Base-by-base conservation (phyloP, 345 rosid species). In the Draba incana region DNA sequence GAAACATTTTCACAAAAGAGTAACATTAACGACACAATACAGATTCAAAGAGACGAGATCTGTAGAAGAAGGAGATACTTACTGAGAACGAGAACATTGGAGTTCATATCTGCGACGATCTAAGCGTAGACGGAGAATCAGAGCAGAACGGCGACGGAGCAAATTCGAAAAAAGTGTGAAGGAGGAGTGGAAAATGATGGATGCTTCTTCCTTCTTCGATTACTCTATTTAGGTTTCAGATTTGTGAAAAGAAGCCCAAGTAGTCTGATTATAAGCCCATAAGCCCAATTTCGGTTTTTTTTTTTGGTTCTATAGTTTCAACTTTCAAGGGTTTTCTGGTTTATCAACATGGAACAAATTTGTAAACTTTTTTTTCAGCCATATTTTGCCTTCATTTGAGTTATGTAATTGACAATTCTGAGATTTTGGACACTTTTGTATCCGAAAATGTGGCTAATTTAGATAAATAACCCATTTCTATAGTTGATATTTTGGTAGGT, bases 11-110 rank as follows among this genome's bases (percentile, higher is more conserved):
- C 64, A 44, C n/a, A 14, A 46, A 10, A 14, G 48, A 62, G 41
- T 38, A 27, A 20, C 20, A 46, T 20, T 20, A 7, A 11, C 53
- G 24, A 23, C 0, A 3, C 25, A 27, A 46, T 38, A 68, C 13
- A 51, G 42, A 52, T 43, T 51, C 37, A 44, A 15, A 28, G 55
- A 56, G 3, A 52, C 46, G 53, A 60, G 35, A 53, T 53, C 62
- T 13, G 28, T 1, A 45, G 45, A 48, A 57, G 49, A 14, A 6
- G 31, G 59, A 11, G 14, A 37, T 24, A 74, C 89, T 82, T 66
- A 88, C 97, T 90, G 64, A 90, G 94, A 75, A 93, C 97, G 45
- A 93, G 89, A 54, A 93, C 92, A 2, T 92, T 94, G 6, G 92
- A 69, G 53, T 82, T 89, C 96, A 90, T 88, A 46, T 35, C 51